These are phyloP conservation scores for Immersiporthe knoxdaviesiana DNA, from an alignment of 2,329 filamentous ascomycete species.

Conservation along the genomic window DNA sequence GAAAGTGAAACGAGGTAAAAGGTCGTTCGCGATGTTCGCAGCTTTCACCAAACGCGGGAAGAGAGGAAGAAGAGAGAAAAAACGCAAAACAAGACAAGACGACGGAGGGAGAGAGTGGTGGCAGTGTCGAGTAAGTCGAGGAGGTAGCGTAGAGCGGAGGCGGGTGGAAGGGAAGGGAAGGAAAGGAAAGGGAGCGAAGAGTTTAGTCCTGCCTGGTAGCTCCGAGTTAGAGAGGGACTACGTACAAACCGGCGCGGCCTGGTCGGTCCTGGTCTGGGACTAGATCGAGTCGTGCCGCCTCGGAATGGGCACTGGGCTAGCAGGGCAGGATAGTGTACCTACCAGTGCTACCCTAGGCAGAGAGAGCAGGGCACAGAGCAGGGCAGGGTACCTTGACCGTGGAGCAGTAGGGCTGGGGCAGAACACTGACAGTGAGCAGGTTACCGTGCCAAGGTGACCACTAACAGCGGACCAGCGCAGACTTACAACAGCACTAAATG, in stretches of 20 bases:
- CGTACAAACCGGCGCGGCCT: conserved; percentile 11
- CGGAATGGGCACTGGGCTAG: not conserved
- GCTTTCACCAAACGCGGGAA: conserved; percentile 15
- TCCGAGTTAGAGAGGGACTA: conserved; percentile 17
- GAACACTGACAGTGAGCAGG: conserved; percentile 3
- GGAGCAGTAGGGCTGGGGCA: conserved; percentile 1
- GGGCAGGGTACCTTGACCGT: not conserved
- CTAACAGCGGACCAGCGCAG: not conserved
- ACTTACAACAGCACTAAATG: not conserved
- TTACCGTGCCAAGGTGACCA: not conserved
- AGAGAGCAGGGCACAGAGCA: too few species aligned
- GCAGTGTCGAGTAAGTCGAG: conserved; percentile 14
- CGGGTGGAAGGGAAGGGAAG: conserved; percentile 12
- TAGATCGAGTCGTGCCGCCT: conserved; percentile 3
- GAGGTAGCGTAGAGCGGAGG: conserved; percentile 13
- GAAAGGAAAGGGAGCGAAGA: conserved; percentile 17
- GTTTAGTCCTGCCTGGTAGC: conserved; percentile 12
- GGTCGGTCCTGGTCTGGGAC: conserved; percentile 11
- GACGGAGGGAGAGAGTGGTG: conserved; percentile 20
- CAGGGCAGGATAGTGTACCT: conserved; percentile 2
- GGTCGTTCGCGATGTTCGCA: conserved; percentile 22
- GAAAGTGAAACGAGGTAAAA: conserved; percentile 22
- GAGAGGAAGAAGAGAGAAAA: conserved; percentile 19
- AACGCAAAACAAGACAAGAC: conserved; percentile 23
- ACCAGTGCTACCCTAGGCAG: too few species aligned